Conservation (phyloP, 331 rosid species). For the Rosa hybrid region DNA sequence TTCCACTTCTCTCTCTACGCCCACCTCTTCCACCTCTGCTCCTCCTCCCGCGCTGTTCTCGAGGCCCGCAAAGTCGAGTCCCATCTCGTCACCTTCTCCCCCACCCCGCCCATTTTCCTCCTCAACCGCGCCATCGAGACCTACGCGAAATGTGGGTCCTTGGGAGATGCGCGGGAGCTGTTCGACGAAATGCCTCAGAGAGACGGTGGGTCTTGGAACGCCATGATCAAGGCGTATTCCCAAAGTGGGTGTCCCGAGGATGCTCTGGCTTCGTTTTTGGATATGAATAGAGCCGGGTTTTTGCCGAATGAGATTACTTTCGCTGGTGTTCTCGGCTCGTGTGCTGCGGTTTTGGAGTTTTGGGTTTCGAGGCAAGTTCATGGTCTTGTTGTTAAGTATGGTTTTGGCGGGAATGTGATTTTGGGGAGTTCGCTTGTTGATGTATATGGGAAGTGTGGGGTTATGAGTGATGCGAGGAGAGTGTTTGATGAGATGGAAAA, state of each 20-base stretch:
- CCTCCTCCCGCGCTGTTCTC: constrained; percentile 44
- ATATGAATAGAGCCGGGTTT: constrained; percentile 44
- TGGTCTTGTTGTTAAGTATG: constrained; percentile 48
- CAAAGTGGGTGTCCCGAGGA: constrained; percentile 38
- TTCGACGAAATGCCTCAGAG: constrained; percentile 77
- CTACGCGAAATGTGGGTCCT: constrained; percentile 55
- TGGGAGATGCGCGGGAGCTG: constrained; percentile 58
- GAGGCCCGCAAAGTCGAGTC: constrained; percentile 64
- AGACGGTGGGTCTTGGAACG: constrained; percentile 78
- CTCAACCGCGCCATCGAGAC: constrained; percentile 70
- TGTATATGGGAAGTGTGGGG: constrained; percentile 60
- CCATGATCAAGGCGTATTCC: constrained; percentile 52
- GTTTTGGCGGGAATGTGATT: constrained; percentile 52
- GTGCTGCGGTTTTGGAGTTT: constrained; percentile 43
- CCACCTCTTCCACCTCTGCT: constrained; percentile 61
- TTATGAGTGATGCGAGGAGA: constrained; percentile 50
- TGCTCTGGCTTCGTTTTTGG: constrained; percentile 35
- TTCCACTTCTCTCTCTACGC: constrained; percentile 54
- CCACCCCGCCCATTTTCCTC: constrained; percentile 56
- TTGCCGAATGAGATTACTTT: constrained; percentile 49
- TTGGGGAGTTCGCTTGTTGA: constrained; percentile 74
- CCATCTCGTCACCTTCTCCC: constrained; percentile 56
- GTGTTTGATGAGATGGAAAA: constrained; percentile 60
- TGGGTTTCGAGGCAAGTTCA: constrained; percentile 54
- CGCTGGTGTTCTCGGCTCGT: constrained; percentile 57